Conservation (phyloP, 2,329 filamentous ascomycete genomes). For the Claviceps capensis region DNA sequence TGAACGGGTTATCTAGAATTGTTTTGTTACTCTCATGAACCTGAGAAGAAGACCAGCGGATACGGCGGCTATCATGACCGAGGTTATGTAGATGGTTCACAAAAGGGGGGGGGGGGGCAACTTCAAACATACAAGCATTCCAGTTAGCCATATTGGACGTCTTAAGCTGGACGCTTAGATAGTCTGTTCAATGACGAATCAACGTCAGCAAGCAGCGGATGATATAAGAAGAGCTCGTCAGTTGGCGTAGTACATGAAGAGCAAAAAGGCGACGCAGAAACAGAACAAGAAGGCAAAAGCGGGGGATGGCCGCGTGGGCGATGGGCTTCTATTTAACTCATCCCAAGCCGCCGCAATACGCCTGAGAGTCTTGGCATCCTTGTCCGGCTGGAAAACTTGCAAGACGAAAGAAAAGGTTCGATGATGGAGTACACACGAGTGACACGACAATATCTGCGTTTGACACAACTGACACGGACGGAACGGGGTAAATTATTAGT, state of each 20-base stretch:
- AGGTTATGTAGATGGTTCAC: neutral
- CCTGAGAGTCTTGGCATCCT: neutral
- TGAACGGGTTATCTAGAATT: conserved; percentile 58
- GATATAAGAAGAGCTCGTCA: neutral
- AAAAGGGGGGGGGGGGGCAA: too few relatives aligned
- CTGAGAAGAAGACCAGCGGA: too few relatives aligned
- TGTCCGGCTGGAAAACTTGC: neutral
- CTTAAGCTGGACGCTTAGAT: neutral
- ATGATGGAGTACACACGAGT: too few relatives aligned
- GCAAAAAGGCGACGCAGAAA: neutral
- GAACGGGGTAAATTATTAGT: too few relatives aligned
- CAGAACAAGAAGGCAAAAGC: neutral
- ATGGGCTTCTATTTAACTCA: neutral
- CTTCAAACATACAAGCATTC: neutral
- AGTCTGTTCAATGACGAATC: neutral
- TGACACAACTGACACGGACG: too few relatives aligned
- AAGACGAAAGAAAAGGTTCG: too few relatives aligned
- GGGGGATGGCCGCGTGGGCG: neutral
- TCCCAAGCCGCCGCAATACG: too few relatives aligned
- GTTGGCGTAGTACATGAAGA: neutral
- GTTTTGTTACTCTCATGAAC: too few relatives aligned
- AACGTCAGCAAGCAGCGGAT: neutral
- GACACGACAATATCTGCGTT: too few relatives aligned
- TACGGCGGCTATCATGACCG: too few relatives aligned
- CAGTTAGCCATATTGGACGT: neutral